Evolutionary conservation across 768 basidiomycete species (phyloP).

Genomic region (Royoungia palumana): DNA sequence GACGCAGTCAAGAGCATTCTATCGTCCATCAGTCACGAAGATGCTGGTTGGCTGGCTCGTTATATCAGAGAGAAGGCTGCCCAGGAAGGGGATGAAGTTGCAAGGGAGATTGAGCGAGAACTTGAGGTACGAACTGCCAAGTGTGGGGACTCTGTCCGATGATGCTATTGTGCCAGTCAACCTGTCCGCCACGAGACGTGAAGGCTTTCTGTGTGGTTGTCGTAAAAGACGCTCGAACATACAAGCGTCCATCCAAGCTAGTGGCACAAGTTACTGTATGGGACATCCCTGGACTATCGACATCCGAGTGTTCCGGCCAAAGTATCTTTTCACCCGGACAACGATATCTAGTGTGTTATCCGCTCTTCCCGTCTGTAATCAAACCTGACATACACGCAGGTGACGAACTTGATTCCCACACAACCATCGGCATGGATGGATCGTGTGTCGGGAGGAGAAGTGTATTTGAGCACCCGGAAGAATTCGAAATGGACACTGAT

Average conservation of each 20-base stretch:
- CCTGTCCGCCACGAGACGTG: conserved; percentile 72
- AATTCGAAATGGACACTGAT: conserved; percentile 60
- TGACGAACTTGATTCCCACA: conserved; percentile 70
- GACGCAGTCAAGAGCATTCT: conserved; percentile 44
- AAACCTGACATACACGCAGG: conserved; percentile 6
- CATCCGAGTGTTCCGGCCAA: conserved; percentile 48
- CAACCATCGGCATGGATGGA: conserved; percentile 72
- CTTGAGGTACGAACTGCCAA: conserved; percentile 52
- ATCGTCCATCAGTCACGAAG: conserved; percentile 35
- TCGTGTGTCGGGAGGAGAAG: conserved; percentile 52
- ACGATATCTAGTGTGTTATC: conserved; percentile 56
- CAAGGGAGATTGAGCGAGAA: conserved; percentile 67
- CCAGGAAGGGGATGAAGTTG: conserved; percentile 47
- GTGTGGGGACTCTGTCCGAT: neutral
- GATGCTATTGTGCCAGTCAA: conserved; percentile 35
- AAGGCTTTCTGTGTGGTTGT: conserved; percentile 73
- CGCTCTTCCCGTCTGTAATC: neutral
- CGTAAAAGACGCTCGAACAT: conserved; percentile 59
- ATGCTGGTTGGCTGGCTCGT: conserved; percentile 63
- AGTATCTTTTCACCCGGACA: conserved; percentile 60
- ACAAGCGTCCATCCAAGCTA: conserved; percentile 49
- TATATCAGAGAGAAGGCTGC: conserved; percentile 48
- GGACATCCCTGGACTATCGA: conserved; percentile 58
- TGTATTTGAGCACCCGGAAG: conserved; percentile 66
- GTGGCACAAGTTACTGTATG: conserved; percentile 79